Base-by-base conservation (phyloP, 2,329 filamentous ascomycete genomes). In the Clonostachys chloroleuca region DNA sequence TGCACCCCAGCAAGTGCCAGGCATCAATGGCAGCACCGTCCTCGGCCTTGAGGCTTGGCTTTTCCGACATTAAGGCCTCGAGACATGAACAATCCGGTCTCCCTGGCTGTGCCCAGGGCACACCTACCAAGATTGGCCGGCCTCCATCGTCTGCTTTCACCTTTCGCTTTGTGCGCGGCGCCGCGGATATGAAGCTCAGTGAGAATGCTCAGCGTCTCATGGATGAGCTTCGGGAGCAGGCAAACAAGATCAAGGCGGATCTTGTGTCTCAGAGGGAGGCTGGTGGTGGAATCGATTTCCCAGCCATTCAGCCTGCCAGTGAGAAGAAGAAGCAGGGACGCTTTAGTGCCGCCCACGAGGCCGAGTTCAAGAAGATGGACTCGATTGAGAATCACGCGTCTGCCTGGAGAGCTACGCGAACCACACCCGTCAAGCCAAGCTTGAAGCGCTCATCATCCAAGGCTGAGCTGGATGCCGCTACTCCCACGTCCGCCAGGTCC, bases 351-450 rank as follows among this genome's bases (percentile, higher is more conserved):
- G 84, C 81, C 36, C 92, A 97, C 63, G 87, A 89, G 80, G 83
- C 85, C 44, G 81, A 92, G 59, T 96, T 97, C 71, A 89, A 89
- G 69, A 97, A 95, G 74, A 96, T 97, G 92, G 91, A 96, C 63
- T 96, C 92, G 3, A 96, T 97, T 60, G 89, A 83, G 40, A 85
- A 85, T 52, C 92, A 96, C 62, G 77, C 90, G 9, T 95, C 92
- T 12, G 81, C 86, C 14, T 94, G 85, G 70, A 78, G 89, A 51
- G 77, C 78, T 18, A 74, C 80, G 50, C 75, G 77, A 9, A 66
- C 64, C 4, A 56, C 53, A 33, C 61, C 66, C 5, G 58, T 61
- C 40, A 66, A 67, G 47, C 53, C 60, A 35, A 63, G 71, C 33
- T 62, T 83, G 54, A 83, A 82, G 67, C 74, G 76, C 6, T 63